These are phyloP conservation scores for Coprinopsis sp. DNA, from an alignment of 768 basidiomycete genomes.

Conservation along the genomic window DNA sequence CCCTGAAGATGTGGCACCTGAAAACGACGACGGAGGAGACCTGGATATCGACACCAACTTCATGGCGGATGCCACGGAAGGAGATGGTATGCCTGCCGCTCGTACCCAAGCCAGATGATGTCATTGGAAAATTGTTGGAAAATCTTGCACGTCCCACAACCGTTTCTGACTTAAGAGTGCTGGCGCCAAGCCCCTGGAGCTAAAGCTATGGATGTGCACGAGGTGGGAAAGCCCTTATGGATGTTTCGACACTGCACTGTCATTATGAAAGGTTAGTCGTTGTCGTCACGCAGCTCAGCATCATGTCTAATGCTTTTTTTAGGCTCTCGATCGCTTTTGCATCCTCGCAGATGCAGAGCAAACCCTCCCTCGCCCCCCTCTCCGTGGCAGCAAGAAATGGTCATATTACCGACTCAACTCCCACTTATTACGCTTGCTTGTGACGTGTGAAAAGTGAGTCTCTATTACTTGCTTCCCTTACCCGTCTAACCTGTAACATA, in stretches of 20 bases:
- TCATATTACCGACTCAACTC: background rate
- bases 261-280: conserved; percentile 1
- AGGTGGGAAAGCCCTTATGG: conserved; percentile 10
- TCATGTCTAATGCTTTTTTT: background rate
- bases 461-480: no score
- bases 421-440: conserved; percentile 1
- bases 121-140: conserved; percentile 13
- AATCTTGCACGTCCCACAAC: background rate
- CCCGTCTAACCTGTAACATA: no score
- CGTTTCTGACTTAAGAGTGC: background rate
- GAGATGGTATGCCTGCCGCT: background rate
- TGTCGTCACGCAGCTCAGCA: background rate
- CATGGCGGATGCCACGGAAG: background rate
- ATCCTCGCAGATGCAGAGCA: background rate
- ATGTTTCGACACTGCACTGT: conserved; percentile 6
- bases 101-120: conserved; percentile 9
- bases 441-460: no score
- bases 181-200: conserved; percentile 3
- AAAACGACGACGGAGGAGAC: background rate
- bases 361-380: conserved; percentile 2
- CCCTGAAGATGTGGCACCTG: background rate
- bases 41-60: no score
- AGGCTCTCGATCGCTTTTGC: background rate
- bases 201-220: conserved; percentile 11
- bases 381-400: conserved; percentile 4